Evolutionary conservation across 148 eudicot species (phyloP).

Genomic region (Heliamphora exappendiculata): DNA sequence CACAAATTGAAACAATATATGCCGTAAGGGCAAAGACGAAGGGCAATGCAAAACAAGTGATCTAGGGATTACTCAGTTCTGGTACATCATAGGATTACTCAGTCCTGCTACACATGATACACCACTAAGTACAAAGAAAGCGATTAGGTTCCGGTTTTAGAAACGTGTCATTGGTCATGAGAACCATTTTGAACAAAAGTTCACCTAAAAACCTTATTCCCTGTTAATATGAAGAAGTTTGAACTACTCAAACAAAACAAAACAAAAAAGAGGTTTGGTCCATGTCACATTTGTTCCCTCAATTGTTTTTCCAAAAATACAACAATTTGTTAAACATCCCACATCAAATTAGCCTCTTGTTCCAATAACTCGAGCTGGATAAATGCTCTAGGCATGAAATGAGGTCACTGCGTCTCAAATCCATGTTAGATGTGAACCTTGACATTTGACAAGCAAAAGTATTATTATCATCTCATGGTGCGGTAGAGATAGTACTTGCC

Average conservation of each 20-base stretch:
- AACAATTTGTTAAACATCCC: no score
- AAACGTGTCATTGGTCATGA: no score
- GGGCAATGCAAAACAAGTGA: no score
- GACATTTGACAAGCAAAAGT: background rate
- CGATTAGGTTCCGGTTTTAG: no score
- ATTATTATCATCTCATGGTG: background rate
- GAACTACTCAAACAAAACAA: background rate
- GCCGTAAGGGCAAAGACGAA: no score
- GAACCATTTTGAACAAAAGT: no score
- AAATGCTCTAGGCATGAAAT: background rate
- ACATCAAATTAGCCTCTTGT: background rate
- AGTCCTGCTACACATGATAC: no score
- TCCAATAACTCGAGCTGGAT: background rate
- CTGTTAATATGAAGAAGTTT: background rate
- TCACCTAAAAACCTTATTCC: no score
- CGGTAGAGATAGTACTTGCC: background rate
- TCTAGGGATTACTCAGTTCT: no score
- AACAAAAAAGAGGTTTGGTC: background rate
- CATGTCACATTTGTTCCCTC: background rate
- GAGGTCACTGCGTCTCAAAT: background rate
- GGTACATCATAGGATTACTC: no score
- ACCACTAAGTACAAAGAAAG: no score
- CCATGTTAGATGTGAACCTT: background rate
- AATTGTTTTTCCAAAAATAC: background rate
- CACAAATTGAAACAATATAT: background rate